Evolutionary conservation across 768 basidiomycete genomes (phyloP), one percentile per base, ranked within the genome.

Genomic region (Psilocybe sp.): DNA sequence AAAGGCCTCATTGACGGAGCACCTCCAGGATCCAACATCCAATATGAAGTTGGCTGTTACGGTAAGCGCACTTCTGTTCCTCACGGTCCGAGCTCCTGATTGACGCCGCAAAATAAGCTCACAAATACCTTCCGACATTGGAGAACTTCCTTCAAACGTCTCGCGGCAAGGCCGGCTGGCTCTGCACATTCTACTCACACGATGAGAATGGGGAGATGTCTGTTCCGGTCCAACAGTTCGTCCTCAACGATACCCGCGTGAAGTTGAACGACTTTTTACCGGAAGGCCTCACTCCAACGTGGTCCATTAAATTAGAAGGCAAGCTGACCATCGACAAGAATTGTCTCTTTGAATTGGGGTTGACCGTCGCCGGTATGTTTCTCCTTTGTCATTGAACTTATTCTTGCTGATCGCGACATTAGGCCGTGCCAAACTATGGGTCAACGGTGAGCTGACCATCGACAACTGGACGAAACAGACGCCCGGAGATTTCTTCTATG

Each of bases 391-490:
- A 14, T 47, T 40, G 16, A 11, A 39, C 13, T n/a, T 7, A 36
- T 16, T 31, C 32, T 34, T 45, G 54, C 34, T 23, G 5, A 41
- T 39, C 23, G 20, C 52, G 19, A 35, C 32, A 34, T 47, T 32
- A 75, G 80, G 80, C 7, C 75, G 81, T 19, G 82, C 81, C 5
- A 84, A 84, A 64, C 66, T 91, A 1, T 89, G 74, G 68, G 64
- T 89, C 23, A 60, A 85, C 41, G 80, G 75, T 9, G 62, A 79
- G 56, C 61, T 85, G 46, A 69, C 76, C 14, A 80, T 89, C 40
- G 85, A 89, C 60, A 87, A 88, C 59, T 86, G 84, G 78, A 84
- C 80, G 8, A 78, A 79, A 55, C 85, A 87, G 64, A 73, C 74
- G 2, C 79, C 78, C 0, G 84, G 85, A 0, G 84, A 85, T 53